These are phyloP conservation scores for Diospyros lotus DNA, from an alignment of 148 eudicot species.

Conservation along the genomic window DNA sequence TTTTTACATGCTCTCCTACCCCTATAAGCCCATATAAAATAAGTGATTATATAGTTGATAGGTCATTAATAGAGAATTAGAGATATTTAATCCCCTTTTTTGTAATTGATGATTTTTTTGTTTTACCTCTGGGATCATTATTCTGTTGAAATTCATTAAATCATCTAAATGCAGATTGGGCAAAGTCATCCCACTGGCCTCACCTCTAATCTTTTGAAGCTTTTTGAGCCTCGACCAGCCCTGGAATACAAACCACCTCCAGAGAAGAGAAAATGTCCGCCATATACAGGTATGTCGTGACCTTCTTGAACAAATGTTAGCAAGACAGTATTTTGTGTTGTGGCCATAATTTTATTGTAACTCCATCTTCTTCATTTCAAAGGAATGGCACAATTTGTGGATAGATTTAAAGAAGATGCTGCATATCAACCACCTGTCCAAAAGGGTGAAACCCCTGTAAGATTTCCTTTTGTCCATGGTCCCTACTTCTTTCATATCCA, in stretches of 20 bases:
- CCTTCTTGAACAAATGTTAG: not conserved
- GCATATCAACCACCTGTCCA: slow-evolving; percentile 84
- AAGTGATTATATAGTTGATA: too few relatives aligned
- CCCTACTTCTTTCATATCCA: not conserved
- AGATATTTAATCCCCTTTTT: not conserved
- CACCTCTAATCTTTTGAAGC: slow-evolving; percentile 72
- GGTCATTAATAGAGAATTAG: too few relatives aligned
- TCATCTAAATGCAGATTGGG: slow-evolving; percentile 57
- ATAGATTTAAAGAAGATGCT: slow-evolving; percentile 73
- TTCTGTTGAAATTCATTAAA: not conserved
- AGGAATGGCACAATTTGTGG: slow-evolving; percentile 93
- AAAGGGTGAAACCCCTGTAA: slow-evolving; percentile 83
- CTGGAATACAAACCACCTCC: slow-evolving; percentile 87
- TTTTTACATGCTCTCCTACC: not conserved
- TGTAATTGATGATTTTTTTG: not conserved
- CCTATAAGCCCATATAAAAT: too few relatives aligned
- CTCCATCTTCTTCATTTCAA: not conserved
- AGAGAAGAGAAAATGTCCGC: slow-evolving; percentile 90
- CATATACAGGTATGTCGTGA: slow-evolving; percentile 61
- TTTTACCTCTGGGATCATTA: not conserved
- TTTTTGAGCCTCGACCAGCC: slow-evolving; percentile 93
- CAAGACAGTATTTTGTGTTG: not conserved
- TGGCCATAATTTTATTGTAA: not conserved
- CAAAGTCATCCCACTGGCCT: slow-evolving; percentile 93
- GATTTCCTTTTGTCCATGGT: slow-evolving; percentile 11